Evolutionary conservation across 331 rosid genomes (phyloP).

Genomic region (Malus hybrid): DNA sequence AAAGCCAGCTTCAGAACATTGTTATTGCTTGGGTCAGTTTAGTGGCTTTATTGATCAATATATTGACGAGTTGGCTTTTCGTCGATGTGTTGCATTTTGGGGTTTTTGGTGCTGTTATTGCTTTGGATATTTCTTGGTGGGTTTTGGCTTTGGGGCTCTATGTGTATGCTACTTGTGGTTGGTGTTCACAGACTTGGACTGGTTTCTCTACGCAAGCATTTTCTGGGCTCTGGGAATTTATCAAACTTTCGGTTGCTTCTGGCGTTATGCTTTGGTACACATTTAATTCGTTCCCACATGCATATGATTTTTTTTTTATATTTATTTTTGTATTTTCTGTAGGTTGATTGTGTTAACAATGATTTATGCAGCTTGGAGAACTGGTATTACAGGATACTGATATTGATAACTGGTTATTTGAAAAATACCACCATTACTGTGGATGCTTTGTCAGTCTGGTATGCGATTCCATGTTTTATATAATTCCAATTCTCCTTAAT

Average conservation of each 20-base stretch:
- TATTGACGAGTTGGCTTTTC: slow-evolving; percentile 38
- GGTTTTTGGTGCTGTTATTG: slow-evolving; percentile 56
- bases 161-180: slow-evolving; percentile 37
- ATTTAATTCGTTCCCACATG: too few relatives aligned
- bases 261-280: slow-evolving; percentile 57
- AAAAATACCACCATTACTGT: slow-evolving; percentile 21
- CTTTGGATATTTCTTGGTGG: slow-evolving; percentile 82
- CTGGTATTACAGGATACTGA: slow-evolving; percentile 30
- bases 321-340: background rate
- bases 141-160: slow-evolving; percentile 47
- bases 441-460: slow-evolving; percentile 29
- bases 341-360: background rate
- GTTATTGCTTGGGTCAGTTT: slow-evolving; percentile 55
- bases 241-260: slow-evolving; percentile 58
- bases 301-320: too few relatives aligned
- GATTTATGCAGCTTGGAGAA: slow-evolving; percentile 21
- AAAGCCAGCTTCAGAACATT: slow-evolving; percentile 46
- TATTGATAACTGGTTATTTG: slow-evolving; percentile 21
- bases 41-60: slow-evolving; percentile 31
- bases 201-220: slow-evolving; percentile 65
- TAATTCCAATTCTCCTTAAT: background rate
- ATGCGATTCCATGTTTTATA: background rate
- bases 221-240: slow-evolving; percentile 61
- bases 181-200: slow-evolving; percentile 63
- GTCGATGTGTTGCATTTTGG: slow-evolving; percentile 47